Evolutionary conservation across 495 filamentous ascomycete genomes (phyloP).

Genomic region (Tuber aestivum): DNA sequence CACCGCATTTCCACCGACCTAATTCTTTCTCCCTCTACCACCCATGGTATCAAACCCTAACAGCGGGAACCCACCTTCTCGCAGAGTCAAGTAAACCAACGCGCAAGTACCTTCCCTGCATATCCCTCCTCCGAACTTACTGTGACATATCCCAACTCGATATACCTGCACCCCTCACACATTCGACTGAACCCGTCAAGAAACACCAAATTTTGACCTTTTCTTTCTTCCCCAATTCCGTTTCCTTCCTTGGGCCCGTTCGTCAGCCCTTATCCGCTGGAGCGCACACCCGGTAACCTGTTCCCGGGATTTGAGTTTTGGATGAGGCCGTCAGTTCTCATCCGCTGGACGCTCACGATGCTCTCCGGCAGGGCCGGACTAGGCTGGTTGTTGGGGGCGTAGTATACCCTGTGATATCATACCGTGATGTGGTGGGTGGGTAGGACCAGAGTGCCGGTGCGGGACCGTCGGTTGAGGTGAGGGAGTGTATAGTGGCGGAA

Average conservation of each 20-base stretch:
- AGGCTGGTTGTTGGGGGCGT: neutral
- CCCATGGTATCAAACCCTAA: neutral
- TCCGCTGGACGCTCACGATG: neutral
- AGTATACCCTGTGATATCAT: neutral
- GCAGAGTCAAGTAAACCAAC: neutral
- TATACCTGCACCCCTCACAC: neutral
- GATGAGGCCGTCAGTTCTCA: neutral
- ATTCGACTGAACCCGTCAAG: neutral
- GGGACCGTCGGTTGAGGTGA: too few species aligned
- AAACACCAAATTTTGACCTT: neutral
- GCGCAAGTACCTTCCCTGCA: neutral
- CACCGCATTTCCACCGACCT: neutral
- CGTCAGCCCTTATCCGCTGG: neutral
- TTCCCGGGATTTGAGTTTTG: neutral
- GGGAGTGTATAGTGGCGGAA: neutral
- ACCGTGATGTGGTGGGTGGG: neutral
- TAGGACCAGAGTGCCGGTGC: neutral
- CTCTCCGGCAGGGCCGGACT: neutral
- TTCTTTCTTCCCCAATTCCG: neutral
- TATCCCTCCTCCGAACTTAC: neutral
- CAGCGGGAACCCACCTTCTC: neutral
- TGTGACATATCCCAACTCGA: neutral
- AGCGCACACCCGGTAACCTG: neutral
- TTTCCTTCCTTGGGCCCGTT: neutral
- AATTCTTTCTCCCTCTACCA: neutral